phyloP scores from a whole-genome alignment of 2,329 filamentous ascomycete species.

The Aspergillus novoparasiticus region DNA sequence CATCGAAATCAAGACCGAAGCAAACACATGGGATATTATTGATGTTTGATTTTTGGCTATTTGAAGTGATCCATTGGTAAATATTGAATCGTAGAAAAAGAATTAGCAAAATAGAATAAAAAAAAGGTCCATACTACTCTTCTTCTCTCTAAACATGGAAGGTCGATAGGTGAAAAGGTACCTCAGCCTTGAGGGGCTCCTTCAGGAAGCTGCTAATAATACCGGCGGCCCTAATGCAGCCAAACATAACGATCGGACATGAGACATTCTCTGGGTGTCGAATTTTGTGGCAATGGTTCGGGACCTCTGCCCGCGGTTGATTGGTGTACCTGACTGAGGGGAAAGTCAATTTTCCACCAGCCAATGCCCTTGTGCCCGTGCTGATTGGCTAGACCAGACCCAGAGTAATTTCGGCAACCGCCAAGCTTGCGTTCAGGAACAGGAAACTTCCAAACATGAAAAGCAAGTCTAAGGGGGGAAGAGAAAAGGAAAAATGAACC shows the following conservation, averaged over 20 bases:
- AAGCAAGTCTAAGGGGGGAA: slow-evolving; percentile 10
- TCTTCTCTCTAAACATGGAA: not conserved
- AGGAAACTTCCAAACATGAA: slow-evolving; percentile 26
- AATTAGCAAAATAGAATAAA: not conserved
- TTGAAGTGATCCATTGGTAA: not conserved
- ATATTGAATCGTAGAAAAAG: not conserved
- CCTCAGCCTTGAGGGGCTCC: not conserved
- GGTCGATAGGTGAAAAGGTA: not conserved
- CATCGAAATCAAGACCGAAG: not conserved
- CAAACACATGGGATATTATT: not conserved
- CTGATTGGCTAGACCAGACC: slow-evolving; percentile 28
- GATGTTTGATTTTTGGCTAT: not conserved
- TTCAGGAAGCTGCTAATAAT: slow-evolving; percentile 12
- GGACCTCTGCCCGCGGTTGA: slow-evolving; percentile 19
- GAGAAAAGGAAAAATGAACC: slow-evolving; percentile 2
- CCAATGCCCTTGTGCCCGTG: slow-evolving; percentile 5
- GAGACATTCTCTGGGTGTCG: slow-evolving; percentile 19
- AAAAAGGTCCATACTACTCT: not conserved
- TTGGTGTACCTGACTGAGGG: slow-evolving; percentile 36
- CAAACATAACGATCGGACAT: slow-evolving; percentile 19
- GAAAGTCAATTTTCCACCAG: slow-evolving; percentile 14
- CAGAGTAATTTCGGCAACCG: slow-evolving; percentile 28
- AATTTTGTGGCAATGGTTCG: slow-evolving; percentile 21
- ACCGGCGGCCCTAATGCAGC: not conserved
- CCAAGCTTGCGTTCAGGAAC: slow-evolving; percentile 31